Percentiles rank a stretch among this genome's conserved stretches.
Conservation (phyloP, 2,329 filamentous ascomycete genomes). For the Fusarium algeriense region DNA sequence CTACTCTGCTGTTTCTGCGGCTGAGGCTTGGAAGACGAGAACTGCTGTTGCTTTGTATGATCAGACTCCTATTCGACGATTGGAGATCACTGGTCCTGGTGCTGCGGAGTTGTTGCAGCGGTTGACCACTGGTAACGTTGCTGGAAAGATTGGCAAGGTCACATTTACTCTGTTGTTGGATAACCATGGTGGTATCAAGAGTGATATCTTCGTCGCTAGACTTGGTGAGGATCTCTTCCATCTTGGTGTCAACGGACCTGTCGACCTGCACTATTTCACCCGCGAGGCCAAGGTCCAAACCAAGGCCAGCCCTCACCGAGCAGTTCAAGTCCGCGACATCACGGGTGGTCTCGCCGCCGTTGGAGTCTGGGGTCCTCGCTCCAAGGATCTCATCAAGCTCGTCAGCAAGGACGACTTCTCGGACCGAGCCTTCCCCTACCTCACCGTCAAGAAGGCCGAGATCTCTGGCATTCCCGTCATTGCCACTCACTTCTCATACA, state of each 20-base stretch:
- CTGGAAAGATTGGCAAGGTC: slow-evolving; percentile 61
- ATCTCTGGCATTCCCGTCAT: slow-evolving; percentile 69
- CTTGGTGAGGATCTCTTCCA: slow-evolving; percentile 65
- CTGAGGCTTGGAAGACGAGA: slow-evolving; percentile 74
- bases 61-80: slow-evolving; percentile 69
- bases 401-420: slow-evolving; percentile 61
- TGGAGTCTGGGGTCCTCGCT: slow-evolving; percentile 71
- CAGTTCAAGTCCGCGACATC: slow-evolving; percentile 67
- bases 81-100: slow-evolving; percentile 70
- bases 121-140: slow-evolving; percentile 64
- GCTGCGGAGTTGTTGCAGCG: slow-evolving; percentile 66
- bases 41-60: slow-evolving; percentile 73
- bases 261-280: slow-evolving; percentile 66
- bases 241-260: slow-evolving; percentile 67
- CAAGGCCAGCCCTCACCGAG: slow-evolving; percentile 54
- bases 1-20: slow-evolving; percentile 69
- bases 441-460: slow-evolving; percentile 60
- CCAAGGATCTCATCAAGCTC: slow-evolving; percentile 62
- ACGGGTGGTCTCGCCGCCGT: slow-evolving; percentile 71
- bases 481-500: slow-evolving; percentile 67
- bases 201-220: slow-evolving; percentile 68
- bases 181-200: slow-evolving; percentile 63
- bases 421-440: slow-evolving; percentile 61
- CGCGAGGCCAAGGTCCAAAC: slow-evolving; percentile 64
- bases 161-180: slow-evolving; percentile 70